Base-by-base conservation (phyloP, 441 rosid species). In the Adansonia grandidieri region DNA sequence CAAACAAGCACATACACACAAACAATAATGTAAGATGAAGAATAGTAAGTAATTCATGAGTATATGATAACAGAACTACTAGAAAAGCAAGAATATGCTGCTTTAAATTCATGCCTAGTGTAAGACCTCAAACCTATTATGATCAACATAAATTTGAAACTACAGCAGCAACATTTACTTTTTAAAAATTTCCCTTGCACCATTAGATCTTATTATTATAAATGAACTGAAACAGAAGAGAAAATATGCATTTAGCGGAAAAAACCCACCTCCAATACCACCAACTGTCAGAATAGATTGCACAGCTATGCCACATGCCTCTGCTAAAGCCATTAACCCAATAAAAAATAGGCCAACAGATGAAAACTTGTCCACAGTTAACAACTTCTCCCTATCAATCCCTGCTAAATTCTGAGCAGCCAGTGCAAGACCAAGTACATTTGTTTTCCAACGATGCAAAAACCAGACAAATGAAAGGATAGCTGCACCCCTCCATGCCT, bases 291-390 rank as follows among this genome's bases (percentile, higher is more conserved):
- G 82, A 81, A 96, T 82, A 47, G 99, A 96, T 69, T 93, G 99
- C 83, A 93, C 94, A 82, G 99, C 96, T 76, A 96, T 91, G 24
- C 99, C 98, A 86, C 95, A 92, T 4, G 99, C 97, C 89, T 96
- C 98, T 32, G 99, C 95, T 22, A 90, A 86, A 80, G 97, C 93
- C 96, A 93, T 93, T 66, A 86, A 71, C 47, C 98, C 97, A 74
- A 93, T 80, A 60, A 82, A 86, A 85, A 92, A 91, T 53, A 96
- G 86, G 74, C 95, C 98, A 85, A 93, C 82, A 4, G 99, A 95
- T 58, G 98, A 89, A 40, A 93, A 70, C 82, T 82, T 92, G 86
- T 96, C 99, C 17, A 96, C 74, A 0, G 99, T 87, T 77, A 90
- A 71, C 80, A 93, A 64, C 85, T 83, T 96, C 67, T 91, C 98